Conservation (phyloP, 345 rosid genomes). For the Acer campestre region DNA sequence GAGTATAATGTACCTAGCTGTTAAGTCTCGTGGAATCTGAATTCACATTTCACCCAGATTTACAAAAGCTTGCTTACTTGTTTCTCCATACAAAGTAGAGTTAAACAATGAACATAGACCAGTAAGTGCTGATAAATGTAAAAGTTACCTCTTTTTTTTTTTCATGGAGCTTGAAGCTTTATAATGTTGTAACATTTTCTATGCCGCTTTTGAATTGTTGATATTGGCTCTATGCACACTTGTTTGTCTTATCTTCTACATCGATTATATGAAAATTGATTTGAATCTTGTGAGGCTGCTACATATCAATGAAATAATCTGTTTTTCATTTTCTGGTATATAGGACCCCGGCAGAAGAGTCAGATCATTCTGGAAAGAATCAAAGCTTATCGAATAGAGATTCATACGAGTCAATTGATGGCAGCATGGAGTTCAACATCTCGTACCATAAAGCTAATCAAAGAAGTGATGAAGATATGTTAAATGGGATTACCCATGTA, state of each 20-base stretch:
- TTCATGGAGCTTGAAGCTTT: neutral
- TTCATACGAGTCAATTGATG: constrained; percentile 59
- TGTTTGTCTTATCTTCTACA: neutral
- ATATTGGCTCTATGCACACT: neutral
- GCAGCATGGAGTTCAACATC: constrained; percentile 60
- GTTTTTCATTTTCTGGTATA: constrained; percentile 22
- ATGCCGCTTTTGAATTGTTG: constrained; percentile 1
- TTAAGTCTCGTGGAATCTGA: neutral
- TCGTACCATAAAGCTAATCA: constrained; percentile 66
- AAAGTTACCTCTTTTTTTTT: neutral
- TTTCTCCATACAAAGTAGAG: neutral
- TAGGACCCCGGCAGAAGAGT: constrained; percentile 80
- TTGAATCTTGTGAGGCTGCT: constrained; percentile 11
- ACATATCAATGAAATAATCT: constrained; percentile 19
- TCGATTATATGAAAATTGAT: constrained; percentile 1
- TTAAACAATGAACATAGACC: neutral
- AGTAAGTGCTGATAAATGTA: neutral
- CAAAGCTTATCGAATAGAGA: constrained; percentile 56
- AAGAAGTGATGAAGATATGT: constrained; percentile 33
- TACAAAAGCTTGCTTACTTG: neutral
- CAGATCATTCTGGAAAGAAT: constrained; percentile 56
- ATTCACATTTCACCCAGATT: neutral
- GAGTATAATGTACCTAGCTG: neutral
- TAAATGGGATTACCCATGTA: constrained; percentile 52
- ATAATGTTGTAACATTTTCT: neutral